phyloP scores from a whole-genome alignment of 306 rosid species.

The Vigna reflexopilosa region DNA sequence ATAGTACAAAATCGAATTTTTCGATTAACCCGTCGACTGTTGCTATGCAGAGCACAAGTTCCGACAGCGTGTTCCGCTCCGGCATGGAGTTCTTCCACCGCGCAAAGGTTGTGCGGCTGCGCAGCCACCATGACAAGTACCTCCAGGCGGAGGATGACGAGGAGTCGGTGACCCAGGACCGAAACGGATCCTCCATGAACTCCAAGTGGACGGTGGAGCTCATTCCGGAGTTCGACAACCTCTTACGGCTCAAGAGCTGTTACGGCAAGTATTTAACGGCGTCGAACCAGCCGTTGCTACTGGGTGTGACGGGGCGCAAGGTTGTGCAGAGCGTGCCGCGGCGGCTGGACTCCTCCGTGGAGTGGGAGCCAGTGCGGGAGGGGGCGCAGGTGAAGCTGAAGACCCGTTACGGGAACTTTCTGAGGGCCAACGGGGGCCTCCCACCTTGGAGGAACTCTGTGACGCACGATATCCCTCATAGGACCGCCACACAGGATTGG shows the following conservation, averaged over 20 bases:
- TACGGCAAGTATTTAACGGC: constrained; percentile 77
- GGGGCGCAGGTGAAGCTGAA: constrained; percentile 65
- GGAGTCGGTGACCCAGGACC: constrained; percentile 72
- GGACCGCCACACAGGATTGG: constrained; percentile 87
- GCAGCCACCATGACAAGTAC: constrained; percentile 84
- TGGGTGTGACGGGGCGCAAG: constrained; percentile 84
- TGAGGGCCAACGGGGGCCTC: constrained; percentile 83
- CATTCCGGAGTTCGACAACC: constrained; percentile 53
- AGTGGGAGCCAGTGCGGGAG: constrained; percentile 84
- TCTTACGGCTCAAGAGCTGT: constrained; percentile 79
- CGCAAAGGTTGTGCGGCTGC: constrained; percentile 79
- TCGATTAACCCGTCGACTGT: not conserved
- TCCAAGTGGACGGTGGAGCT: constrained; percentile 73
- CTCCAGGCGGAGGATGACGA: constrained; percentile 81
- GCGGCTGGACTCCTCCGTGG: constrained; percentile 73
- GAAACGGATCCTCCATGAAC: constrained; percentile 66
- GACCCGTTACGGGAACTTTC: constrained; percentile 74
- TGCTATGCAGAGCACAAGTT: constrained; percentile 7
- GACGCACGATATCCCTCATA: constrained; percentile 79
- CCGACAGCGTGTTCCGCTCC: constrained; percentile 19
- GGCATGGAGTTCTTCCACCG: constrained; percentile 69
- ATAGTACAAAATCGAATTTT: not conserved
- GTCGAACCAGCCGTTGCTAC: constrained; percentile 70
- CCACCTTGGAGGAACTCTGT: constrained; percentile 95
- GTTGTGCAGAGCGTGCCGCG: constrained; percentile 67